A percentile compares a stretch with the other conserved stretches of the same genome.
These are phyloP conservation scores for Fusarium sp. DNA, from an alignment of 2,329 filamentous ascomycete genomes.

Conservation along the genomic window DNA sequence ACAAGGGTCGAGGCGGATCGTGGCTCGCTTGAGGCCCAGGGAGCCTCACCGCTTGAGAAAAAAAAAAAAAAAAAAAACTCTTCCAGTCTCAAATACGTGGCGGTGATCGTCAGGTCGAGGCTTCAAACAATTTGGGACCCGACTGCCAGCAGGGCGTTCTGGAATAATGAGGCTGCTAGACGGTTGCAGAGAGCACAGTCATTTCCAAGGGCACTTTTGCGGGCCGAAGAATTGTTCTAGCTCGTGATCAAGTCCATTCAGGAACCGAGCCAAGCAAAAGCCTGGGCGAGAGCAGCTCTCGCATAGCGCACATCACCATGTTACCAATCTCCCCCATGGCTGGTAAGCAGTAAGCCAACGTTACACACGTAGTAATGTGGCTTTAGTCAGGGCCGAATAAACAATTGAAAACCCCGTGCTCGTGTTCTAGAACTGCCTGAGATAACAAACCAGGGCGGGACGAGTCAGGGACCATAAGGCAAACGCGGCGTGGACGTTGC, in stretches of 20 bases:
- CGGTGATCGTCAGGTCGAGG: background rate
- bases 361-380: background rate
- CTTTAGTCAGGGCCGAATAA: background rate
- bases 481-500: conserved; percentile 16
- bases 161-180: conserved; percentile 15
- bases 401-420: background rate
- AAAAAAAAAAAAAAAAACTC: background rate
- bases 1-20: background rate
- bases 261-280: conserved; percentile 2
- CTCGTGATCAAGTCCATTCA: background rate
- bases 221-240: conserved; percentile 8
- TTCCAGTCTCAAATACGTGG: background rate
- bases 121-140: conserved; percentile 15
- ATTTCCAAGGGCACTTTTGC: conserved; percentile 15
- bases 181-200: conserved; percentile 14
- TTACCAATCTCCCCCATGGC: background rate
- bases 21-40: background rate
- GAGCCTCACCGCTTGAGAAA: background rate
- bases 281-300: background rate
- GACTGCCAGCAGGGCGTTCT: conserved; percentile 29
- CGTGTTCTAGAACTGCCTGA: conserved; percentile 8
- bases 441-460: background rate
- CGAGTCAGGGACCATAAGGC: background rate
- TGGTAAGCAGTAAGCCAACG: conserved; percentile 1
- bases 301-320: background rate